Base-by-base conservation (phyloP, 306 rosid genomes). In the Hippophae tibetana region DNA sequence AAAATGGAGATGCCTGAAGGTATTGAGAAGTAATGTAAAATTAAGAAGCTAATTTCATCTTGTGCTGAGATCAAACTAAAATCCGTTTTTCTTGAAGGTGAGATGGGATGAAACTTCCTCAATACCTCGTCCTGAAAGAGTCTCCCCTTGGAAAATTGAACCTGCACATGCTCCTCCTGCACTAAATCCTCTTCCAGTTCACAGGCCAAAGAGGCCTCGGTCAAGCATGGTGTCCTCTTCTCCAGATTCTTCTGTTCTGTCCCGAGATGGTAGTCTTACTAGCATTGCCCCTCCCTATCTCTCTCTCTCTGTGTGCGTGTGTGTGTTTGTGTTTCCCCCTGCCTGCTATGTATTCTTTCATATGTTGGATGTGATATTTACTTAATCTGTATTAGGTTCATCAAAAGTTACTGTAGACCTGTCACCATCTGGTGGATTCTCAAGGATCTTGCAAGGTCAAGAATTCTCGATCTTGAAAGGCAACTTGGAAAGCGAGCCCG, bases 381-480 rank as follows among this genome's bases (percentile, higher is more conserved):
- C 53, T 49, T 49, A 23, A 5, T 5, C 14, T 49, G 53, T 14
- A 47, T 51, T 52, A 73, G 92, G 79, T 63, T 66, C 87, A 42
- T 85, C 86, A 10, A 88, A 81, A 78, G 79, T 72, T 48, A 78
- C 66, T 18, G 60, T 60, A 70, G 96, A 86, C 82, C 83, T 89
- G 82, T 78, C 71, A 41, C 76, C 84, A 42, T 61, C 82, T 40
- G 73, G 79, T 72, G 93, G 89, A 25, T 78, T 78, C 68, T 73
- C 86, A 52, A 85, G 90, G 88, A 96, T 82, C 89, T 88, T 92
- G 99, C 99, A 86, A 85, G 96, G 95, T 92, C 99, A 83, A 88
- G 99, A 92, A 66, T 71, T 79, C 67, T 42, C 86, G 82, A 76
- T 89, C 82, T 80, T 85, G 82, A 79, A 86, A 72, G 90, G 78